Conservation (phyloP, 108 stramenopile species). For the Stephanodiscus minutulus region DNA sequence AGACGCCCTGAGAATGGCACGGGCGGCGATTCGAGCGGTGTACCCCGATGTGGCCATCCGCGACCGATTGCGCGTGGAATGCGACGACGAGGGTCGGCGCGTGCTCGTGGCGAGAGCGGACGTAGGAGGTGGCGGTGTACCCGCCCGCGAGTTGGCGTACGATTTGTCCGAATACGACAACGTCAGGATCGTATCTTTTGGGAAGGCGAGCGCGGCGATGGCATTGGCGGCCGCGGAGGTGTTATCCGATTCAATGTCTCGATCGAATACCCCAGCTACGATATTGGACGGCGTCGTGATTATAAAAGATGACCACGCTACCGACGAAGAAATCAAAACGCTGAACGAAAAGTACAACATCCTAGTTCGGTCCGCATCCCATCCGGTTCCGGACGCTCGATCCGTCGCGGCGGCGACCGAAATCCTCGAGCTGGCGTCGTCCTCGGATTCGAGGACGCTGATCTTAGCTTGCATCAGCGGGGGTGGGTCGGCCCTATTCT, state of each 20-base stretch:
- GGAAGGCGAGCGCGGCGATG: slow-evolving; percentile 87
- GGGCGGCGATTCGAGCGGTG: slow-evolving; percentile 72
- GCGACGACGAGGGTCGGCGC: slow-evolving; percentile 15
- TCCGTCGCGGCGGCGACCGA: slow-evolving; percentile 61
- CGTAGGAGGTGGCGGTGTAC: background rate
- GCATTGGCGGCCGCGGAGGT: slow-evolving; percentile 63
- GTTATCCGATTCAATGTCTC: slow-evolving; percentile 13
- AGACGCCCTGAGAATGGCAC: slow-evolving; percentile 62
- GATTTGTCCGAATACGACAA: slow-evolving; percentile 64
- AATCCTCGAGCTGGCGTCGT: slow-evolving; percentile 53
- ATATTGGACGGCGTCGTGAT: slow-evolving; percentile 67
- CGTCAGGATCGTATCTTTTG: slow-evolving; percentile 70
- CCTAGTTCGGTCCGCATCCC: slow-evolving; percentile 63
- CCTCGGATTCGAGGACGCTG: slow-evolving; percentile 52
- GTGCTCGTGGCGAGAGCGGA: slow-evolving; percentile 15
- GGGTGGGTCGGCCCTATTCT: slow-evolving; percentile 85
- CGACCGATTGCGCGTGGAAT: slow-evolving; percentile 34
- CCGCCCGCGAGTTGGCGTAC: slow-evolving; percentile 14
- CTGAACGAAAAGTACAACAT: slow-evolving; percentile 48
- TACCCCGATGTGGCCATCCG: slow-evolving; percentile 59
- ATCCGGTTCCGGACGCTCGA: slow-evolving; percentile 85
- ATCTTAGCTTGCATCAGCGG: slow-evolving; percentile 79
- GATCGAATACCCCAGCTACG: background rate
- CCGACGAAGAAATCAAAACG: slow-evolving; percentile 53
- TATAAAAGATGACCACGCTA: slow-evolving; percentile 86